These are phyloP conservation scores for Hypoxylon sp. DNA, from an alignment of 2,329 filamentous ascomycete genomes.

Conservation along the genomic window DNA sequence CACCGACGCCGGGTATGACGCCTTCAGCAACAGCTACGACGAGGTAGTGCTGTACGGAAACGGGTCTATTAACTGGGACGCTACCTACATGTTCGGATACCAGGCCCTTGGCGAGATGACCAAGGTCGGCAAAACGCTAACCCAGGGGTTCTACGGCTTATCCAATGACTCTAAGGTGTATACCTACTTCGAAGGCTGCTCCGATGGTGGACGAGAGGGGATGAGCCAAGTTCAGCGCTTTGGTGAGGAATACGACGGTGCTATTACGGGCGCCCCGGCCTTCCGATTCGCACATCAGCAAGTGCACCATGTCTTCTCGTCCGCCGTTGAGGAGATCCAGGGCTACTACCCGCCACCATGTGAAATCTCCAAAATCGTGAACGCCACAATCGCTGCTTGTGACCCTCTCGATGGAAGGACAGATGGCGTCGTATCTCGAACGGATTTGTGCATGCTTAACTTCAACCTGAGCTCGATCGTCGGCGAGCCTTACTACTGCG, in stretches of 20 bases:
- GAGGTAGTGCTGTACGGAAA: constrained; percentile 62
- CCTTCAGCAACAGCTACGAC: constrained; percentile 57
- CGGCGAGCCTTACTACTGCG: constrained; percentile 55
- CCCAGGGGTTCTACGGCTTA: constrained; percentile 57
- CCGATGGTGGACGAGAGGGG: constrained; percentile 65
- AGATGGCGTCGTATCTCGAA: constrained; percentile 65
- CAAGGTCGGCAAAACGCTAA: constrained; percentile 61
- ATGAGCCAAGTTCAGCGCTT: constrained; percentile 61
- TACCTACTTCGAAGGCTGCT: constrained; percentile 68
- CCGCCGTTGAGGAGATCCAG: constrained; percentile 57
- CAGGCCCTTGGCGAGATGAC: constrained; percentile 67
- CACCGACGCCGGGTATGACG: constrained; percentile 62
- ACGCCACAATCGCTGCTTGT: constrained; percentile 67
- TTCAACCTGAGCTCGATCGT: constrained; percentile 55
- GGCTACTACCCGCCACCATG: constrained; percentile 61
- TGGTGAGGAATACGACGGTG: constrained; percentile 61
- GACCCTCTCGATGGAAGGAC: constrained; percentile 68
- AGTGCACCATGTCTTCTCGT: constrained; percentile 58
- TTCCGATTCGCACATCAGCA: constrained; percentile 62
- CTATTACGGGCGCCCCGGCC: constrained; percentile 62
- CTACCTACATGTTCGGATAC: constrained; percentile 66
- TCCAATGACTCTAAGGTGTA: constrained; percentile 55
- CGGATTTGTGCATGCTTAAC: constrained; percentile 55
- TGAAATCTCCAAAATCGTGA: constrained; percentile 66
- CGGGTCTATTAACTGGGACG: constrained; percentile 66